Conservation (phyloP, 805 yeast species). For the Scheffersomyces lignosus region DNA sequence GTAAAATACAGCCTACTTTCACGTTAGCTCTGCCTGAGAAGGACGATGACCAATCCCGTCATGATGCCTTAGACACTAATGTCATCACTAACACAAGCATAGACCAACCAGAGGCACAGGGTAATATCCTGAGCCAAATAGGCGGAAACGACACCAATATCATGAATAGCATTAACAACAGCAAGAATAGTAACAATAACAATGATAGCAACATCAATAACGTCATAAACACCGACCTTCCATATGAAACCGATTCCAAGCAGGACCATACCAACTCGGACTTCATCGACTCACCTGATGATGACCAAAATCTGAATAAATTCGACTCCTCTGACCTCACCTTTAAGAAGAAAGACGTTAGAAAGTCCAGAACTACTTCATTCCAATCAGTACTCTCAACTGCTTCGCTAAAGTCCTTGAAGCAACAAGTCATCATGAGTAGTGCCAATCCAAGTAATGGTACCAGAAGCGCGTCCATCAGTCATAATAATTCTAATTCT, state of each 20-base stretch:
- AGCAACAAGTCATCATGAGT: constrained; percentile 23
- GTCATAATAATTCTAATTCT: constrained; percentile 2
- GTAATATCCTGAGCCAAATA: too few species aligned
- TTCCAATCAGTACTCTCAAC: constrained; percentile 46
- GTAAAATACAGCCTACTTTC: constrained; percentile 1
- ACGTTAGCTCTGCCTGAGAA: constrained; percentile 3
- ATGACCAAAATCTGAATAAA: constrained; percentile 3
- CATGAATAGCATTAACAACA: constrained; percentile 1
- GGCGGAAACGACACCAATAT: neutral
- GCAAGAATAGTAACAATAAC: neutral
- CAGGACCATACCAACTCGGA: neutral
- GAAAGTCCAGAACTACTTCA: constrained; percentile 39
- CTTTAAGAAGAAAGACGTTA: constrained; percentile 41
- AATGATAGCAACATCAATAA: too few species aligned
- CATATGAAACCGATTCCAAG: too few species aligned
- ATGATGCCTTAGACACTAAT: constrained; percentile 1
- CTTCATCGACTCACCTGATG: constrained; percentile 4
- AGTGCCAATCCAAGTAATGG: constrained; percentile 10
- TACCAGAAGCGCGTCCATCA: constrained; percentile 7
- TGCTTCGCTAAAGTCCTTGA: constrained; percentile 41
- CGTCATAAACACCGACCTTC: too few species aligned
- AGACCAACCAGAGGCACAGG: too few species aligned
- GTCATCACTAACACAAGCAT: too few species aligned
- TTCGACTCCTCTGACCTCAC: constrained; percentile 17
- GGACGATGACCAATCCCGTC: constrained; percentile 1